Percentiles rank a stretch among this genome's conserved stretches.
phyloP scores from a whole-genome alignment of 208 protist genomes.

The Acanthamoeba royreba region DNA sequence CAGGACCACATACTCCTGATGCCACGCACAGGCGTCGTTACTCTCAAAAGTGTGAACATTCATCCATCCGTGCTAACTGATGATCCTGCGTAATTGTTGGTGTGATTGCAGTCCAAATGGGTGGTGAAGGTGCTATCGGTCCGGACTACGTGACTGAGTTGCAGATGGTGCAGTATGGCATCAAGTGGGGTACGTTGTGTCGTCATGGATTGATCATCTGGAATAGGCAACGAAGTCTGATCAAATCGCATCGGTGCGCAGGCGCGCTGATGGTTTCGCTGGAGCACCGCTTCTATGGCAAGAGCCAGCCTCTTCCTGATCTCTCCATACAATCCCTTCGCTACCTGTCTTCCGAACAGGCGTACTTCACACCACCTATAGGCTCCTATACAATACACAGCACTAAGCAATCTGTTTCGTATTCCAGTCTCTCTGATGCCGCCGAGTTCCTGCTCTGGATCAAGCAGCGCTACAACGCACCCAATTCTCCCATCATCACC shows the following conservation, averaged over 20 bases:
- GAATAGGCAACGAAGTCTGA: background rate
- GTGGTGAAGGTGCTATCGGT: constrained; percentile 54
- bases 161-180: constrained; percentile 56
- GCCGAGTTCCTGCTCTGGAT: constrained; percentile 43
- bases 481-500: constrained; percentile 31
- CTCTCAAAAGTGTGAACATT: no score
- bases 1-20: background rate
- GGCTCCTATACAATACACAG: no score
- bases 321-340: constrained; percentile 55
- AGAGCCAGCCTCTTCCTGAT: constrained; percentile 23
- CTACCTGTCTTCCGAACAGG: constrained; percentile 64
- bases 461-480: constrained; percentile 27
- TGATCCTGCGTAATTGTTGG: no score
- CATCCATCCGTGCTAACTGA: no score
- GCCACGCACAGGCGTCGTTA: no score
- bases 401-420: no score
- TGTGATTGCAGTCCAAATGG: constrained; percentile 8
- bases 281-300: constrained; percentile 74
- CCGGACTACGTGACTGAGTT: background rate
- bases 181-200: constrained; percentile 22
- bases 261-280: constrained; percentile 62
- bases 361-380: background rate
- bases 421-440: constrained; percentile 36
- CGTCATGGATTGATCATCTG: background rate
- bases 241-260: background rate